Conservation (phyloP, 768 basidiomycete genomes). For the Tricholoma bakamatsutake region DNA sequence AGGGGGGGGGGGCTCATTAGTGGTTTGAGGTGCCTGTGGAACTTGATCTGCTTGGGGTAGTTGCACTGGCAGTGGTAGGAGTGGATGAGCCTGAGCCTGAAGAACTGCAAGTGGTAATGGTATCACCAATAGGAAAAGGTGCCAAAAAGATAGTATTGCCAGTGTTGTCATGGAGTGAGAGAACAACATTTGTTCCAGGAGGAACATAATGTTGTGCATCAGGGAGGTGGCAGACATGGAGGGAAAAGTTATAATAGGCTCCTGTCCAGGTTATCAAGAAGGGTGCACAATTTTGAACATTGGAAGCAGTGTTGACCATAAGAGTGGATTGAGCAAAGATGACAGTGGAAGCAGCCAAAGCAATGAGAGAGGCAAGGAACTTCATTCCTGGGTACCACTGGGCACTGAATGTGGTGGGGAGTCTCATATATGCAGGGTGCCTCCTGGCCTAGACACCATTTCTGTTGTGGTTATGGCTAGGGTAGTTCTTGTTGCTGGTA, state of each 20-base stretch:
- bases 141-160: conserved; percentile 48
- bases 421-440: too few relatives aligned
- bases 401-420: conserved; percentile 21
- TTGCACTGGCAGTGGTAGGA: conserved; percentile 7
- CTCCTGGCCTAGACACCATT: too few relatives aligned
- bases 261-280: conserved; percentile 46
- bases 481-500: too few relatives aligned
- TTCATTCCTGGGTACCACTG: conserved; percentile 57
- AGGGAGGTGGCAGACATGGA: conserved; percentile 30
- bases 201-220: too few relatives aligned
- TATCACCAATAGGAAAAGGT: too few relatives aligned
- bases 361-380: conserved; percentile 33
- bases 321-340: conserved; percentile 45
- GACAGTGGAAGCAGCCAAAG: conserved; percentile 34
- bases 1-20: too few relatives aligned
- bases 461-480: too few relatives aligned
- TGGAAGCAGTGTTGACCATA: conserved; percentile 68
- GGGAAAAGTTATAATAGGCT: too few relatives aligned
- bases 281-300: too few relatives aligned
- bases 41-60: conserved; percentile 9
- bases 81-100: conserved; percentile 11
- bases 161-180: conserved; percentile 55
- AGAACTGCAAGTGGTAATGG: conserved; percentile 26
- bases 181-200: conserved; percentile 43
- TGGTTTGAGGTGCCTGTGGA: conserved; percentile 5